Evolutionary conservation across 2,329 filamentous ascomycete species (phyloP), one percentile per base, ranked within the genome.

Genomic region (Apiospora malaysiana): DNA sequence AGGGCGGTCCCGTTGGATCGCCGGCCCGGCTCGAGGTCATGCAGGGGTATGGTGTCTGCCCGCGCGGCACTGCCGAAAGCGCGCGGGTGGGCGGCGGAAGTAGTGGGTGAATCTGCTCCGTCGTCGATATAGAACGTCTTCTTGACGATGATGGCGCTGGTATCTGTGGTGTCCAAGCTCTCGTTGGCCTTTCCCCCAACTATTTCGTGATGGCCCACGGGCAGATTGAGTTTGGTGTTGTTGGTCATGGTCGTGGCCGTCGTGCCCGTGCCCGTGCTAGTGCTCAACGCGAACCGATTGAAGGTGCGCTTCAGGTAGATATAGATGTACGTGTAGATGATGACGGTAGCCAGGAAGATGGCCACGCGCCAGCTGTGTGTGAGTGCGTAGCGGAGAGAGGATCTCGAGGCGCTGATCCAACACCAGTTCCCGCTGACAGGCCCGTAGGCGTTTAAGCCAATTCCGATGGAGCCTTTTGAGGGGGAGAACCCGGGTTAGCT

Each of bases 391-490:
- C 84, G 81, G n/a, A 85, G 77, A 16, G 80, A 80, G 37, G 78
- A 4, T 73, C n/a, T 80, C 76, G 2, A 77, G 73, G 16, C 77
- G 72, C 16, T 76, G 71, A 86, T 85, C 84, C 84, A 86, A 75
- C 84, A 85, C 84, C 84, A 86, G 71, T 85, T 85, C 0, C 84
- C 84, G 4, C 82, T 83, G 2, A 84, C 81, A 18, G 79, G 81
- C 3, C 77, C 79, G 69, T 81, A 79, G 14, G 75, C 72, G 32
- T 77, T 71, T 72, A 79, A 74, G n/a, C 66, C 77, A 32, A 79
- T 76, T 43, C 76, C 78, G 21, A 47, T n/a, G 6, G 21, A 47
- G 25, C 66, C 66, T 63, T 37, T n/a, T 2, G 18, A 45, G 16
- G 42, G 42, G 56, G 6, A 32, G 6, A 32, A 8, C 21, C 3